These are phyloP conservation scores for Chlorencoelia australis DNA, from an alignment of 2,329 filamentous ascomycete species.

Conservation along the genomic window DNA sequence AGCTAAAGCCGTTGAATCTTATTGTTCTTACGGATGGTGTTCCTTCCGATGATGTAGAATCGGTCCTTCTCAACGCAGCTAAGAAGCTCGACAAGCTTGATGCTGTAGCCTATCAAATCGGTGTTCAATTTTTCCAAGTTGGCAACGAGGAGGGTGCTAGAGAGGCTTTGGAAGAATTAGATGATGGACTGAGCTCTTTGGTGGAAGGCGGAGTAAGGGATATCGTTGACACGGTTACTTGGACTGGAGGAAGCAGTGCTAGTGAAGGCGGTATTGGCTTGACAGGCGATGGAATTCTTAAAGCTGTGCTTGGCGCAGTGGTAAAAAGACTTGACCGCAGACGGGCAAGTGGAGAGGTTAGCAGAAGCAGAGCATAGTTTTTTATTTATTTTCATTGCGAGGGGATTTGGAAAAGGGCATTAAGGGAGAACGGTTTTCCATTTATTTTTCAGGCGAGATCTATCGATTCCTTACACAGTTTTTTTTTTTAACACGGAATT, in stretches of 20 bases:
- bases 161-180: slow-evolving; percentile 57
- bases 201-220: slow-evolving; percentile 55
- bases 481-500: too few relatives aligned
- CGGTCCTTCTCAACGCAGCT: slow-evolving; percentile 56
- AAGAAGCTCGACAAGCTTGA: slow-evolving; percentile 58
- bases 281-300: slow-evolving; percentile 64
- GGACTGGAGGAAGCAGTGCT: slow-evolving; percentile 35
- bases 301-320: slow-evolving; percentile 71
- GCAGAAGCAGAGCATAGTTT: slow-evolving; percentile 12
- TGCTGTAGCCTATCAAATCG: slow-evolving; percentile 72
- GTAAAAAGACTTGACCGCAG: slow-evolving; percentile 53
- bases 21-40: slow-evolving; percentile 89
- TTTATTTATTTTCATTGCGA: too few relatives aligned
- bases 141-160: slow-evolving; percentile 60
- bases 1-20: slow-evolving; percentile 72
- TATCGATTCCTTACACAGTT: too few relatives aligned
- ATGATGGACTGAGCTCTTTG: slow-evolving; percentile 57
- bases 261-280: slow-evolving; percentile 37
- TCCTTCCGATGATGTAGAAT: slow-evolving; percentile 69
- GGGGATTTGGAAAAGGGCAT: too few relatives aligned
- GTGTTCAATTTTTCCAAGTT: slow-evolving; percentile 94
- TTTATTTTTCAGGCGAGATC: too few relatives aligned
- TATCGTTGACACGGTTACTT: slow-evolving; percentile 87
- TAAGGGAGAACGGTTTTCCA: too few relatives aligned
- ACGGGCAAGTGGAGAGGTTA: slow-evolving; percentile 18